Evolutionary conservation across 192 early-diverging fungal genomes (phyloP).

Genomic region (Paraglomus occultum): DNA sequence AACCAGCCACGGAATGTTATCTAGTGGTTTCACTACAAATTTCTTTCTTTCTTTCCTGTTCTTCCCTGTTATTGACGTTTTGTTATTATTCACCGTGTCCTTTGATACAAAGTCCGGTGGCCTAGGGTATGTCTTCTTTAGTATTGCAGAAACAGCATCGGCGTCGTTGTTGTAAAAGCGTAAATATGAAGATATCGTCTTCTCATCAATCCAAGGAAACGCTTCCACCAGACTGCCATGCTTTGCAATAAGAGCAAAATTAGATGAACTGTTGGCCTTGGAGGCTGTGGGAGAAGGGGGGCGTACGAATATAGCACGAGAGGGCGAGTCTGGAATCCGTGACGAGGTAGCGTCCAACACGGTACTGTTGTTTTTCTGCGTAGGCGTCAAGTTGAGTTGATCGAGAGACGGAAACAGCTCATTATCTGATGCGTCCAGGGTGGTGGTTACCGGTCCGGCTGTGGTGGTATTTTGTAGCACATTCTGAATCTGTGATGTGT

Average conservation of each 20-base stretch:
- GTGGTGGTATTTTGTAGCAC: slow-evolving; percentile 25
- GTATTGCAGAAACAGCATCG: background rate
- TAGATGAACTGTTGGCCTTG: background rate
- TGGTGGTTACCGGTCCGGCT: background rate
- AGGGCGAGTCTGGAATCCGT: slow-evolving; percentile 29
- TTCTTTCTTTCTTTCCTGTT: background rate
- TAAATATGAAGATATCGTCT: background rate
- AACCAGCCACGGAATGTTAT: slow-evolving; percentile 48
- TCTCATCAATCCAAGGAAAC: slow-evolving; percentile 2
- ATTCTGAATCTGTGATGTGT: slow-evolving; percentile 34
- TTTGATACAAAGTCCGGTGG: background rate
- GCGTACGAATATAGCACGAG: background rate
- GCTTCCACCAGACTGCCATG: background rate
- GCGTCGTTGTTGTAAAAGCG: background rate
- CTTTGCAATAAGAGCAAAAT: background rate
- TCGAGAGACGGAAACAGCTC: background rate
- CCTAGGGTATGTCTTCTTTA: background rate
- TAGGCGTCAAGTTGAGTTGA: slow-evolving; percentile 10
- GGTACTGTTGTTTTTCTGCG: no score
- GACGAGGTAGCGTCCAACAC: slow-evolving; percentile 39
- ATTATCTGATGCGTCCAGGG: background rate
- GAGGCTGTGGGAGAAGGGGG: background rate
- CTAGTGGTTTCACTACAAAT: background rate
- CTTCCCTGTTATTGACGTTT: background rate
- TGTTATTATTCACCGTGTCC: background rate